These are phyloP conservation scores for Leptographium procerum DNA, from an alignment of 2,329 filamentous ascomycete genomes.

Conservation along the genomic window DNA sequence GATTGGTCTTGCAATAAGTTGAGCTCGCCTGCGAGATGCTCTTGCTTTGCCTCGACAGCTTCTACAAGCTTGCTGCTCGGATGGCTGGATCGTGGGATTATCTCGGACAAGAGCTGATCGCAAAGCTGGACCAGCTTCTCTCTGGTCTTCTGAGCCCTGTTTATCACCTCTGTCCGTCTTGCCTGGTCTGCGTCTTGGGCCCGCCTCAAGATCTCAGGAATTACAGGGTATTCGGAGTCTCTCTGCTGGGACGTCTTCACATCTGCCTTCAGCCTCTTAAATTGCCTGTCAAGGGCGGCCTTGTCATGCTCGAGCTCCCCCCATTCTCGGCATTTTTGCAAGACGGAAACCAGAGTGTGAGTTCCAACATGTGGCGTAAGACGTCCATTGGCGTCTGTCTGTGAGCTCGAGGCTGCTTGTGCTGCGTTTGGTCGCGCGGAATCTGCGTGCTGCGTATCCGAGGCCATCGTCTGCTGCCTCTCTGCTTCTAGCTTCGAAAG, in stretches of 20 bases:
- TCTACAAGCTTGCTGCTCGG: neutral
- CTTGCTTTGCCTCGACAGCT: neutral
- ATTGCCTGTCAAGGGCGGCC: neutral
- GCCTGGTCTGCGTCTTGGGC: neutral
- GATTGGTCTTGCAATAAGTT: neutral
- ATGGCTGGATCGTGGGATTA: neutral
- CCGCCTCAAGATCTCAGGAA: neutral
- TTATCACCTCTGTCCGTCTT: neutral
- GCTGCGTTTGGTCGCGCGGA: neutral
- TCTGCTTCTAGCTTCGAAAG: neutral
- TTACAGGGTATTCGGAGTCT: slow-evolving; percentile 8
- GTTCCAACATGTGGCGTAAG: neutral
- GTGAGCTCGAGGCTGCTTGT: neutral
- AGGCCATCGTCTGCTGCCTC: neutral
- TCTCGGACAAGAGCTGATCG: neutral
- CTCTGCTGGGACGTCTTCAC: neutral
- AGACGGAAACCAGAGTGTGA: neutral
- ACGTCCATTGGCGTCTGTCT: neutral
- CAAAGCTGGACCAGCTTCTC: neutral
- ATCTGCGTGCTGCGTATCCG: neutral
- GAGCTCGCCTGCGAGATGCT: neutral
- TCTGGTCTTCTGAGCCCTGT: neutral
- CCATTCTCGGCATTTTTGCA: slow-evolving; percentile 1
- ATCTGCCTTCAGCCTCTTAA: slow-evolving; percentile 1
- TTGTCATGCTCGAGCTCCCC: slow-evolving; percentile 1